A percentile compares a stretch with the other conserved stretches of the same genome.
These are phyloP conservation scores for Colletotrichum destructivum DNA, from an alignment of 2,329 filamentous ascomycete genomes.

Conservation along the genomic window DNA sequence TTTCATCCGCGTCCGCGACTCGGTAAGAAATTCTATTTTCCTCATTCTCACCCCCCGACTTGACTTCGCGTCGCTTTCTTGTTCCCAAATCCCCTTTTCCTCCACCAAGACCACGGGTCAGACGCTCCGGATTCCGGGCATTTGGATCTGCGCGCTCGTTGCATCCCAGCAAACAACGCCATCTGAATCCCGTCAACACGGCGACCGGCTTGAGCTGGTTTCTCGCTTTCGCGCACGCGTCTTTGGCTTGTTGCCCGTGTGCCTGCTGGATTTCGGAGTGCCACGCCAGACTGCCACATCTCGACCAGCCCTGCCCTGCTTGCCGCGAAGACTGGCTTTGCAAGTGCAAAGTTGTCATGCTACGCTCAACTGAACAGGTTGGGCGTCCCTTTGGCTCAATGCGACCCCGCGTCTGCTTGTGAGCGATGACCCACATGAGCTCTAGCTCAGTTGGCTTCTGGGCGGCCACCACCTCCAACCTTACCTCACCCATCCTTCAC, in stretches of 20 bases:
- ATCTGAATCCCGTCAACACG: not conserved
- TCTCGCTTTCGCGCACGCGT: not conserved
- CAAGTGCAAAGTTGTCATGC: not conserved
- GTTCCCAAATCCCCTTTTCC: not conserved
- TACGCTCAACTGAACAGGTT: not conserved
- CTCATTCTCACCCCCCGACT: not conserved
- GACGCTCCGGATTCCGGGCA: not conserved
- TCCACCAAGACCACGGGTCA: not conserved
- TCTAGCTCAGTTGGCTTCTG: conserved; percentile 1
- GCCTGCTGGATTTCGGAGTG: not conserved
- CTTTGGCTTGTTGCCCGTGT: not conserved
- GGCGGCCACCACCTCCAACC: not conserved
- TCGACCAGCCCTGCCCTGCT: conserved; percentile 9
- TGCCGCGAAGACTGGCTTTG: not conserved
- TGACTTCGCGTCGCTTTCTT: not conserved
- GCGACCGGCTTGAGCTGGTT: not conserved
- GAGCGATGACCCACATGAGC: conserved; percentile 31
- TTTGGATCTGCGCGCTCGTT: conserved; percentile 30
- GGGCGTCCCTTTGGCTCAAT: conserved; percentile 21
- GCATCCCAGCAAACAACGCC: conserved; percentile 30
- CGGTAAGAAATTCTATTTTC: conserved; percentile 69
- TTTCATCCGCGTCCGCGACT: conserved; percentile 85
- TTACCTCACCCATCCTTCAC: not conserved
- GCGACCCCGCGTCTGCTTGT: conserved; percentile 45
- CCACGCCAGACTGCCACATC: not conserved